These are phyloP conservation scores for Brassica incana DNA, from an alignment of 345 rosid species.

Conservation along the genomic window DNA sequence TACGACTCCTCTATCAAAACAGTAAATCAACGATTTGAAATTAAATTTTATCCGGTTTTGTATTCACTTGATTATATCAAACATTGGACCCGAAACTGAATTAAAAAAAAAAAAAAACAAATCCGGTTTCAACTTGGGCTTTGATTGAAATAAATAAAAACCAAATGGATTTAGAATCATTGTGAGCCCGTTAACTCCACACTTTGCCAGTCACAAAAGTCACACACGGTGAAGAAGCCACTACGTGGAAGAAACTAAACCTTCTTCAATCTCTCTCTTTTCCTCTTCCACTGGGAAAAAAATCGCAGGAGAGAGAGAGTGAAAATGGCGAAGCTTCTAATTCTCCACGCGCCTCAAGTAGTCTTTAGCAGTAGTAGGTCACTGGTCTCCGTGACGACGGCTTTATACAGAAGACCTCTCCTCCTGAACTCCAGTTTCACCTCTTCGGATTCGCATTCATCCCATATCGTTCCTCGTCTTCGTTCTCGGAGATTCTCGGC, in stretches of 20 bases:
- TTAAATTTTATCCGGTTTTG: too few species aligned
- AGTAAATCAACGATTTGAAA: too few species aligned
- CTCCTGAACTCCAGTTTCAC: slow-evolving; percentile 22
- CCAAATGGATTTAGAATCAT: too few species aligned
- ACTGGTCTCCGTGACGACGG: slow-evolving; percentile 23
- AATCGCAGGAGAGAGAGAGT: too few species aligned
- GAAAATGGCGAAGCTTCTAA: slow-evolving; percentile 61
- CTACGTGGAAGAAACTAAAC: slow-evolving; percentile 40
- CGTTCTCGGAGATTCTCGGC: slow-evolving; percentile 41
- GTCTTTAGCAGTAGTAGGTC: slow-evolving; percentile 37
- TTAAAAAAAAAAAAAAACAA: too few species aligned
- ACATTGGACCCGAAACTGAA: too few species aligned
- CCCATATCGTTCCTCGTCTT: slow-evolving; percentile 13
- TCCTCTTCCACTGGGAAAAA: not conserved
- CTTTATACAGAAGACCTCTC: slow-evolving; percentile 38
- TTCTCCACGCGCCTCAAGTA: slow-evolving; percentile 51
- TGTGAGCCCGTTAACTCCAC: too few species aligned
- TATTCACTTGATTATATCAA: too few species aligned
- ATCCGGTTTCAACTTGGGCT: too few species aligned
- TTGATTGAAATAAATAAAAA: too few species aligned
- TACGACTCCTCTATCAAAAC: too few species aligned
- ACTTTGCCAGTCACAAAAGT: too few species aligned
- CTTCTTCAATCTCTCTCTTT: slow-evolving; percentile 19
- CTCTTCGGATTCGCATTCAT: not conserved
- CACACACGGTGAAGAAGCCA: slow-evolving; percentile 14